phyloP scores from a whole-genome alignment of 306 rosid species.

The Quercus parvula region DNA sequence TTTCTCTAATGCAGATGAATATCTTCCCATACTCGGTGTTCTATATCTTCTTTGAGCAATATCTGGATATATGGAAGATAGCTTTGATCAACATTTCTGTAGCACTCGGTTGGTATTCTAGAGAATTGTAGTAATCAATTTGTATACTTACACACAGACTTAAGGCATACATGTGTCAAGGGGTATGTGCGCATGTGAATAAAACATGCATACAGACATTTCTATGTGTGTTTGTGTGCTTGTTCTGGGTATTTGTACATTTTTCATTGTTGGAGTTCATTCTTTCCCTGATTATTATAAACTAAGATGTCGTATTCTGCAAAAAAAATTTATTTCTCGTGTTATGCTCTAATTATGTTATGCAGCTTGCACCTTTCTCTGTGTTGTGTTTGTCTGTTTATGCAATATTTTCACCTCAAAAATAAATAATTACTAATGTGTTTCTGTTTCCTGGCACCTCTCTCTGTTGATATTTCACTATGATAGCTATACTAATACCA shows the following conservation, averaged over 20 bases:
- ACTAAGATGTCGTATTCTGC: neutral
- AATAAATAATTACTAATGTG: neutral
- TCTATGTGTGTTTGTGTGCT: neutral
- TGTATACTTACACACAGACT: neutral
- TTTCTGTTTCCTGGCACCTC: neutral
- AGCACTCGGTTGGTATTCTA: conserved; percentile 76
- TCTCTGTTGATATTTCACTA: neutral
- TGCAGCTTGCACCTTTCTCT: neutral
- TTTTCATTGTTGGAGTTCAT: neutral
- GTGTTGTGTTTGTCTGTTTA: neutral
- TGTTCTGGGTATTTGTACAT: neutral
- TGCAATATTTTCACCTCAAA: neutral
- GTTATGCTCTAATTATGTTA: neutral
- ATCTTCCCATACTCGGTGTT: conserved; percentile 96
- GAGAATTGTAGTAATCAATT: conserved; percentile 1
- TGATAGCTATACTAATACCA: too few relatives aligned
- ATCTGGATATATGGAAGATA: conserved; percentile 80
- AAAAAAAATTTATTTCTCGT: neutral
- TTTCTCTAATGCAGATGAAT: conserved; percentile 75
- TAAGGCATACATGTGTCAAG: neutral
- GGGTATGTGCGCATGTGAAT: too few relatives aligned
- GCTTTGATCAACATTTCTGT: conserved; percentile 69
- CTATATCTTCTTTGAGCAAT: conserved; percentile 96
- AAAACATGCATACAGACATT: neutral
- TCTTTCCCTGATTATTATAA: neutral